Evolutionary conservation across 805 yeast species (phyloP), one percentile per base, ranked within the genome.

Genomic region (Jamesozyma jinghongensis): DNA sequence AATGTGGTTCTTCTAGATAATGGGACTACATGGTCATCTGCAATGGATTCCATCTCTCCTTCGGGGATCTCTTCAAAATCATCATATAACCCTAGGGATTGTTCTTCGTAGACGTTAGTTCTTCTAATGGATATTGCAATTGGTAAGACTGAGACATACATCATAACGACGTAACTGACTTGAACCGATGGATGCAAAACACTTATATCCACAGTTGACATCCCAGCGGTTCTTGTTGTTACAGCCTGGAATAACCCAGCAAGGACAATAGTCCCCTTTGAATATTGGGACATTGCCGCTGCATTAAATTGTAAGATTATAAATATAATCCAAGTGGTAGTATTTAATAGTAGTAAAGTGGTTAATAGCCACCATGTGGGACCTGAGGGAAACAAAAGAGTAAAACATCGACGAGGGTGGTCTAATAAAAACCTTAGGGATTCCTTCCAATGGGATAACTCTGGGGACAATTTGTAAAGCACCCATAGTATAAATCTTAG

Each of bases 21-120:
- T n/a, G n/a, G n/a, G n/a, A n/a, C n/a, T n/a, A n/a, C n/a, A n/a
- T n/a, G n/a, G n/a, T n/a, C n/a, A n/a, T n/a, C n/a, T n/a, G n/a
- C n/a, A n/a, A n/a, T n/a, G n/a, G n/a, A n/a, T 18, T 51, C 54
- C 19, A 49, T 51, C 2, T 50, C 57, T 4, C 44, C 46, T 1
- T 49, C 56, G 25, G 38, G 34, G 16, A 29, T 34, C 10, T n/a
- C 20, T 11, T 40, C 36, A 2, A 20, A n/a, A 5, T 34, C 37
- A 11, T 14, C 70, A 54, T 85, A 88, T 12, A 86, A 73, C 13
- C 97, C 97, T 42, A 90, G 66, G 0, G 96, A 84, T 57, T 86
- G 97, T 56, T 90, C 97, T 57, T 90, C 98, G 63, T 90, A 90
- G 38, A 90, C 98, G 57, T 90, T 90, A 18, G 98, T 90, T 59